Evolutionary conservation across 305 asterid genomes (phyloP).

Genomic region (Salvia sclarea): DNA sequence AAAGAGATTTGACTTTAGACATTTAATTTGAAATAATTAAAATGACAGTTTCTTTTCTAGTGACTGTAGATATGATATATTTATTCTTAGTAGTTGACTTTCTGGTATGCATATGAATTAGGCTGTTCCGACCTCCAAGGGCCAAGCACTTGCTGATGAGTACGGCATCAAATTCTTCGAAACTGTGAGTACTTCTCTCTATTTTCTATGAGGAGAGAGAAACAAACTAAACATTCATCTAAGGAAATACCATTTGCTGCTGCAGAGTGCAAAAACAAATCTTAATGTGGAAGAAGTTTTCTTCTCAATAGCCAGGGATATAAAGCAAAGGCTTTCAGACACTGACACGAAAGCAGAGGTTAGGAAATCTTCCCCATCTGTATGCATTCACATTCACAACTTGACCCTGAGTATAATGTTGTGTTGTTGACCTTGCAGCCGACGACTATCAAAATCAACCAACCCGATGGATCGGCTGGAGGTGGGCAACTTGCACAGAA

Average conservation of each 20-base stretch:
- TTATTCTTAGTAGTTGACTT: not conserved
- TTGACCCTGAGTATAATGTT: not conserved
- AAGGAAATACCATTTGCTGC: constrained; percentile 16
- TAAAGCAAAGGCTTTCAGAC: constrained; percentile 58
- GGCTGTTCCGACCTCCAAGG: constrained; percentile 81
- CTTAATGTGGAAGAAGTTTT: constrained; percentile 58
- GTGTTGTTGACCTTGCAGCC: constrained; percentile 45
- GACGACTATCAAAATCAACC: constrained; percentile 58
- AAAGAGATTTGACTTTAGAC: not conserved
- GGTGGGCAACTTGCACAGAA: constrained; percentile 51
- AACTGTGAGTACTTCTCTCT: constrained; percentile 50
- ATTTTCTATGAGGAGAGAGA: not conserved
- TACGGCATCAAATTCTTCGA: constrained; percentile 88
- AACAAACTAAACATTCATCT: not conserved
- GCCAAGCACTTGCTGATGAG: constrained; percentile 89
- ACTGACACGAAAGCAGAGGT: constrained; percentile 52
- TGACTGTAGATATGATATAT: not conserved
- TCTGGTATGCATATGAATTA: constrained; percentile 17
- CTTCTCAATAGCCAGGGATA: constrained; percentile 58
- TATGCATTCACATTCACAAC: not conserved
- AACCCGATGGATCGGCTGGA: constrained; percentile 53
- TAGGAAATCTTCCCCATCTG: constrained; percentile 6
- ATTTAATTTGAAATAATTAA: not conserved
- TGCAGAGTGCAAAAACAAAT: constrained; percentile 60
- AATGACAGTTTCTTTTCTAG: not conserved